Evolutionary conservation across 139 green algal genomes (phyloP), one percentile per base, ranked within the genome.

Genomic region (Picochlorum sp.): DNA sequence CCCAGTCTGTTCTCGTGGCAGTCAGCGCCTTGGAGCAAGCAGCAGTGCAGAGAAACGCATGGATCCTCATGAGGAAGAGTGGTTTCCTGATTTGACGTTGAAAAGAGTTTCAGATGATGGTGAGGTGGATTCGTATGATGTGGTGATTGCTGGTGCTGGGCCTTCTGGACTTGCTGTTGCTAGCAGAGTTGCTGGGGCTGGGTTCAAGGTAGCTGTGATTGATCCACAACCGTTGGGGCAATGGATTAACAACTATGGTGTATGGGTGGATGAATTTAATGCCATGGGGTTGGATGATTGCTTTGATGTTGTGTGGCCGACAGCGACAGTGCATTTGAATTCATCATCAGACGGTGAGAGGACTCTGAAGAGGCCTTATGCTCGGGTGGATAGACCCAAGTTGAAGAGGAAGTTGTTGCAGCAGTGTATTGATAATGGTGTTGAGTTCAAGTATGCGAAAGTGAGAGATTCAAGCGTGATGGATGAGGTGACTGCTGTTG

Each of bases 201-300:
- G 84, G 18, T 89, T 88, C 76, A 71, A 58, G 5, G 91, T 97
- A 3, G 84, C 72, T 46, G 69, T 95, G 10, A 72, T 98, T 2
- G 92, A 98, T 64, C 89, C 90, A 1, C 58, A 78, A 0, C 92
- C 91, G 3, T 64, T 86, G 18, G 78, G 67, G 13, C 65, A 79
- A 32, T 98, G 92, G 94, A 81, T 86, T 3, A 98, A 98, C 74
- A 99, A 98, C 68, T 99, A 98, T 65, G 94, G 94, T 37, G 94
- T 98, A 13, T 99, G 94, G 94, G 69, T 91, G 3, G 94, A 99
- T 58, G 94, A 99, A 79, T 97, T 99, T 59, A 78, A 92, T 64
- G 85, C 80, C 0, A 90, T 99, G 87, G 89, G 90, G 0, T 68
- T 96, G 57, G 78, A 83, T 6, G 89, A 95, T 64, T 91, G 82